Evolutionary conservation across 2,329 filamentous ascomycete species (phyloP).

Genomic region (Cordyceps cicadae): DNA sequence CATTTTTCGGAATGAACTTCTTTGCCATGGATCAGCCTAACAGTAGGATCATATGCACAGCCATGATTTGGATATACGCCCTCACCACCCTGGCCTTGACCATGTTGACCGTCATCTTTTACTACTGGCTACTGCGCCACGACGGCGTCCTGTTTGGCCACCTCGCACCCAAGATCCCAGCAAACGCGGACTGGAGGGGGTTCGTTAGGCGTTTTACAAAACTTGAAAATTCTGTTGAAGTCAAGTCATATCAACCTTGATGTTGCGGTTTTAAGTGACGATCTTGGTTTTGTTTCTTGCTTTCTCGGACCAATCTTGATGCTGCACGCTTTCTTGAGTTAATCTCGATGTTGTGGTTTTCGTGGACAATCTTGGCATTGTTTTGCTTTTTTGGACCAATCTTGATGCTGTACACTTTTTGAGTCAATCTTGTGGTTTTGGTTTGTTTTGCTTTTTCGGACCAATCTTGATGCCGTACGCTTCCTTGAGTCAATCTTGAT

Average conservation of each 20-base stretch:
- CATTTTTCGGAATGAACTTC: constrained; percentile 34
- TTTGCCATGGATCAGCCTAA: constrained; percentile 25
- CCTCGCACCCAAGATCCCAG: constrained; percentile 17
- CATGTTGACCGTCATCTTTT: constrained; percentile 23
- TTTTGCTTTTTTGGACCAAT: no score
- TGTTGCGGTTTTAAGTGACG: no score
- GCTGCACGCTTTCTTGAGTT: no score
- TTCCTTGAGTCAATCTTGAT: not conserved
- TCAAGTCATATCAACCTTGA: not conserved
- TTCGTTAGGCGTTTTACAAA: constrained; percentile 8
- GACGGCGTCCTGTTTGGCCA: constrained; percentile 18
- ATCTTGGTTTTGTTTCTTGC: not conserved
- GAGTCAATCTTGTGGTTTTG: no score
- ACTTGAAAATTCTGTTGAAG: not conserved
- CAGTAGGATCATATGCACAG: constrained; percentile 22
- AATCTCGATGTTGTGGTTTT: not conserved
- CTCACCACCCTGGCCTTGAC: constrained; percentile 24
- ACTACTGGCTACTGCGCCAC: constrained; percentile 21
- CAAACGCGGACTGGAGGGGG: constrained; percentile 11
- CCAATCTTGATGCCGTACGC: no score
- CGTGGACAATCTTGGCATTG: not conserved
- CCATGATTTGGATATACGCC: constrained; percentile 32
- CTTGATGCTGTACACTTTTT: no score
- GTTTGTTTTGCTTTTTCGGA: not conserved
- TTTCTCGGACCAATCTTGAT: no score